Conservation (phyloP, 805 yeast species). For the Saccharomycopsis schoenii region DNA sequence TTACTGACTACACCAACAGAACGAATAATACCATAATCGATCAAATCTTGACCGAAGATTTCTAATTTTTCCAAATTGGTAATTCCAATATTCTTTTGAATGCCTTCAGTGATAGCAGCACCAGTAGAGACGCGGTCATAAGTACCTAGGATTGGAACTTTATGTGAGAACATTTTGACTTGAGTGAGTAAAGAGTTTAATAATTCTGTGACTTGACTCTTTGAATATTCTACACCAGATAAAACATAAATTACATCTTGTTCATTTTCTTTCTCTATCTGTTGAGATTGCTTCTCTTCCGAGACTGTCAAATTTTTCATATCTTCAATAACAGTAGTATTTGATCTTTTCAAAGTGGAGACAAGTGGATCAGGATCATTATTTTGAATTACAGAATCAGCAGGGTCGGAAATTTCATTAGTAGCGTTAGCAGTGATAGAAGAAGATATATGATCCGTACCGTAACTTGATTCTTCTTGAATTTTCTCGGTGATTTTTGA, state of each 20-base stretch:
- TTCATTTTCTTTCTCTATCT: constrained; percentile 21
- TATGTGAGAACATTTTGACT: constrained; percentile 45
- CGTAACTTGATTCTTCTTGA: constrained; percentile 4
- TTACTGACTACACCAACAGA: constrained; percentile 53
- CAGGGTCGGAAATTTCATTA: neutral
- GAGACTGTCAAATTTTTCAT: constrained; percentile 14
- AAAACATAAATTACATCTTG: constrained; percentile 24
- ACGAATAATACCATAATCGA: constrained; percentile 50
- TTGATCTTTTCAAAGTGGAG: constrained; percentile 12
- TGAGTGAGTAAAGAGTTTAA: constrained; percentile 34
- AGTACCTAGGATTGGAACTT: constrained; percentile 60
- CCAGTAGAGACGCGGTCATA: constrained; percentile 57
- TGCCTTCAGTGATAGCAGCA: constrained; percentile 49
- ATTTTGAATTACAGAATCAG: constrained; percentile 7
- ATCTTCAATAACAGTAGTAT: constrained; percentile 18
- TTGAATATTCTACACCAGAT: constrained; percentile 30
- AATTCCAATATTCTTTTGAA: constrained; percentile 37
- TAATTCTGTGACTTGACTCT: constrained; percentile 32
- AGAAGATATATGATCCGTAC: neutral
- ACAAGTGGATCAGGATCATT: constrained; percentile 7
- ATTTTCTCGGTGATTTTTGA: constrained; percentile 26
- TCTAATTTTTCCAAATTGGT: constrained; percentile 51
- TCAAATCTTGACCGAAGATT: constrained; percentile 60
- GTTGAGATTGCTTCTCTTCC: constrained; percentile 19
- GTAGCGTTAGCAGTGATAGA: neutral